Base-by-base conservation (phyloP, 2,329 filamentous ascomycete species). In the Hymenoscyphus fraxineus region DNA sequence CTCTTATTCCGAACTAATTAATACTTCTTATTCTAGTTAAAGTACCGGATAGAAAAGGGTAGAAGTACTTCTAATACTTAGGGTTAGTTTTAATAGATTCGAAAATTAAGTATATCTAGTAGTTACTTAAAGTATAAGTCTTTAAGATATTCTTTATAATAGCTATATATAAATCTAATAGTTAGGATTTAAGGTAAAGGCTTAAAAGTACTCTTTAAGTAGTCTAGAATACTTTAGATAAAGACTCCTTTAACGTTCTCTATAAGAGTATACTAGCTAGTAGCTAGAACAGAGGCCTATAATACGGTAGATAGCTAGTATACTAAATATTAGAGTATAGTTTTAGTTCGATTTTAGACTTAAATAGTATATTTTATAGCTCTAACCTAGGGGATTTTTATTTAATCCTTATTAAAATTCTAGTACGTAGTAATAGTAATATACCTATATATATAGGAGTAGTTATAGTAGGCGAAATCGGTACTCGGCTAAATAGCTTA, bases 71-170 rank as follows among this genome's bases (percentile, higher is more conserved):
- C n/a, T n/a, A n/a, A n/a, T n/a, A n/a, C n/a, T n/a, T n/a, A n/a
- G n/a, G n/a, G n/a, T n/a, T n/a, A n/a, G n/a, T n/a, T n/a, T n/a
- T n/a, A n/a, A n/a, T n/a, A n/a, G n/a, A n/a, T n/a, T n/a, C n/a
- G n/a, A n/a, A n/a, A 7, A 74, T 69, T 67, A 77, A 76, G 62
- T 76, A 63, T n/a, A 55, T 40, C 56, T 63, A 31, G 61, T 59
- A 31, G 61, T 1, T 38, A 39, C 56, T 59, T 5, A 63, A 63
- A 22, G 40, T 13, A 41, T 1, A 12, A 13, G 40, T 41, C 9
- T 41, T 12, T 41, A 15, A 41, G 40, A 41, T 41, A 16, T 41
- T 41, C 12, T 12, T 3, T 41, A 41, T 15, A 5, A 13, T 41
- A 12, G 40, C 40, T 12, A 15, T 12, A 13, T 7, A 41, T 41